Percentiles rank a stretch among this genome's conserved stretches.
Evolutionary conservation across 345 rosid genomes (phyloP).

Genomic region (Eucalyptus virginea): DNA sequence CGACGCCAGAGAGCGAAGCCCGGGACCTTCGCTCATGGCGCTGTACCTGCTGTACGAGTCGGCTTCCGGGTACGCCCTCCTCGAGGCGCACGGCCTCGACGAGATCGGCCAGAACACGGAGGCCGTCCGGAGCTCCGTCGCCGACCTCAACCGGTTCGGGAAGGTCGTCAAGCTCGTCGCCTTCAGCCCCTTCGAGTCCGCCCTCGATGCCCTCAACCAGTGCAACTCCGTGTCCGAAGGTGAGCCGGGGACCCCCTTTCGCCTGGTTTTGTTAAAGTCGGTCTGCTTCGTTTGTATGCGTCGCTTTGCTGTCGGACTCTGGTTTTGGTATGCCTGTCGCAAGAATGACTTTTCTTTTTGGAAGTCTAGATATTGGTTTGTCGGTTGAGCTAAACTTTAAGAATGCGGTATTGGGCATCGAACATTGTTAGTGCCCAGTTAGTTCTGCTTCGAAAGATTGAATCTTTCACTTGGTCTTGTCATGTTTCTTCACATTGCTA

Average conservation of each 20-base stretch:
- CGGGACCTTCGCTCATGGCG: conserved; percentile 23
- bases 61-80: conserved; percentile 58
- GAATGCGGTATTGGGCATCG: not conserved
- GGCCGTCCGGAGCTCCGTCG: conserved; percentile 64
- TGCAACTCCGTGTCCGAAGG: conserved; percentile 86
- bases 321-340: not conserved
- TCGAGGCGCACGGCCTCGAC: conserved; percentile 51
- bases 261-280: not conserved
- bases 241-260: not conserved
- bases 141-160: conserved; percentile 65
- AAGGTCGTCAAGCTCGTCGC: conserved; percentile 71
- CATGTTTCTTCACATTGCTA: not conserved
- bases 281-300: not conserved
- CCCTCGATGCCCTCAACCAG: conserved; percentile 71
- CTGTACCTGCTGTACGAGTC: conserved; percentile 49
- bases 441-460: not conserved
- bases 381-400: not conserved
- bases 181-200: conserved; percentile 52
- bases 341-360: not conserved
- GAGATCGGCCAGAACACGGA: conserved; percentile 80
- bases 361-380: not conserved
- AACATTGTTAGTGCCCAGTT: not conserved
- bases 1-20: not conserved
- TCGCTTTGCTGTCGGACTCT: not conserved
- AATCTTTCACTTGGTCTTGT: not conserved